A percentile compares a stretch with the other conserved stretches of the same genome.
phyloP scores from a whole-genome alignment of 306 rosid genomes.

The Begonia loranthoides region DNA sequence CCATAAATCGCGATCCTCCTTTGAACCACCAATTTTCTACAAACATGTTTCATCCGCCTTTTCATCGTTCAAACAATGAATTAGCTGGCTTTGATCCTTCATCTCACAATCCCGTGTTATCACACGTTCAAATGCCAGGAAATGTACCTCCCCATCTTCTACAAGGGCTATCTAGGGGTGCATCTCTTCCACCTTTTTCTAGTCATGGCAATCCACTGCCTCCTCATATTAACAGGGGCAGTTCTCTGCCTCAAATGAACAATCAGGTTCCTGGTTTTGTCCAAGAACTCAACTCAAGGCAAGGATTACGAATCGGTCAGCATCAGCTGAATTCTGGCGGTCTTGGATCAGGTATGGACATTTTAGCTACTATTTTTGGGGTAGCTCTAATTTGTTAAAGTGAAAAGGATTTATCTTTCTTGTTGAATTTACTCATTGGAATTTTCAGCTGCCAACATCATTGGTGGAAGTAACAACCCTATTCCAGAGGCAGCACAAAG shows the following conservation, averaged over 20 bases:
- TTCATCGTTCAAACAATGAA: constrained; percentile 41
- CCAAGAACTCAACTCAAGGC: constrained; percentile 56
- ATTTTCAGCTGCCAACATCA: constrained; percentile 42
- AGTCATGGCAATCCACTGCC: constrained; percentile 20
- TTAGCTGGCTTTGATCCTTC: constrained; percentile 52
- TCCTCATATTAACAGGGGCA: constrained; percentile 29
- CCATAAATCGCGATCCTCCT: constrained; percentile 40
- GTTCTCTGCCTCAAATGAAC: constrained; percentile 21
- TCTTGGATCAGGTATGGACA: constrained; percentile 59
- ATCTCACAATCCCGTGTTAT: constrained; percentile 54
- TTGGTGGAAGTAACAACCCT: constrained; percentile 63
- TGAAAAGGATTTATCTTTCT: background rate
- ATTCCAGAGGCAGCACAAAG: constrained; percentile 80
- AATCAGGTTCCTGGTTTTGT: constrained; percentile 43
- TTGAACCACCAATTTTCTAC: constrained; percentile 55
- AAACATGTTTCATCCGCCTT: constrained; percentile 65
- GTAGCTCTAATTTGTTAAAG: background rate
- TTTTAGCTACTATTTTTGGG: background rate
- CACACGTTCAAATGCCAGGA: constrained; percentile 61
- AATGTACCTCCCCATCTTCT: constrained; percentile 50
- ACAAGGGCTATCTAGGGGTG: constrained; percentile 66
- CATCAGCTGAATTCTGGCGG: constrained; percentile 50
- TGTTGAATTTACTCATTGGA: constrained; percentile 3
- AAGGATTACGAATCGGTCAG: constrained; percentile 51
- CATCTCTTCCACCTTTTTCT: constrained; percentile 28